Evolutionary conservation across 495 filamentous ascomycete species (phyloP).

Genomic region (Cladorrhinum samala): DNA sequence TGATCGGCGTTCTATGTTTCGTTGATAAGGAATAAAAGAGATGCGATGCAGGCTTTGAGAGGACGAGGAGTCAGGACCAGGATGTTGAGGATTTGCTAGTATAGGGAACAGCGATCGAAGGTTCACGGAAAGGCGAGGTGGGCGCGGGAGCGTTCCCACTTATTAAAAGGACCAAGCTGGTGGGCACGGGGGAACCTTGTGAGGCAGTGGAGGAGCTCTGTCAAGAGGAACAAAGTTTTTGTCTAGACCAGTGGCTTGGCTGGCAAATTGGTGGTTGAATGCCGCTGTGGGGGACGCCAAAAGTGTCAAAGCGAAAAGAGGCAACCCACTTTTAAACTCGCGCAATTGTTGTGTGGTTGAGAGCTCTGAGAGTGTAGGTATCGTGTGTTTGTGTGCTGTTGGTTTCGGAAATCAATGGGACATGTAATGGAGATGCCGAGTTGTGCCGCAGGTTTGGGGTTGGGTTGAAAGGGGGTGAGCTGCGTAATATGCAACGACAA

Average conservation of each 20-base stretch:
- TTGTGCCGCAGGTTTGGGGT: not conserved
- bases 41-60: too few relatives aligned
- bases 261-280: not conserved
- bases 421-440: too few relatives aligned
- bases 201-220: not conserved
- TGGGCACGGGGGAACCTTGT: not conserved
- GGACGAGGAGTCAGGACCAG: too few relatives aligned
- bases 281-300: conserved; percentile 14
- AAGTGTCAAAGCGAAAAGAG: conserved; percentile 12
- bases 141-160: not conserved
- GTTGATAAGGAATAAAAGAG: too few relatives aligned
- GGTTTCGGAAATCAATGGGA: conserved; percentile 1
- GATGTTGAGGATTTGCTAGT: too few relatives aligned
- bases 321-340: conserved; percentile 20
- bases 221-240: conserved; percentile 16
- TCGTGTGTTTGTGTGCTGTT: not conserved
- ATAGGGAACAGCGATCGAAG: not conserved
- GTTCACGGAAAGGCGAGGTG: not conserved
- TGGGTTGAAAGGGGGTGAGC: not conserved
- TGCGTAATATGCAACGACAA: not conserved
- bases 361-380: not conserved
- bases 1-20: too few relatives aligned
- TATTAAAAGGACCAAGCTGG: not conserved
- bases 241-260: conserved; percentile 11
- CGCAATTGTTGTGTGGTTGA: conserved; percentile 7